Evolutionary conservation across 2,329 filamentous ascomycete species (phyloP).

Genomic region (Cercospora beticola): DNA sequence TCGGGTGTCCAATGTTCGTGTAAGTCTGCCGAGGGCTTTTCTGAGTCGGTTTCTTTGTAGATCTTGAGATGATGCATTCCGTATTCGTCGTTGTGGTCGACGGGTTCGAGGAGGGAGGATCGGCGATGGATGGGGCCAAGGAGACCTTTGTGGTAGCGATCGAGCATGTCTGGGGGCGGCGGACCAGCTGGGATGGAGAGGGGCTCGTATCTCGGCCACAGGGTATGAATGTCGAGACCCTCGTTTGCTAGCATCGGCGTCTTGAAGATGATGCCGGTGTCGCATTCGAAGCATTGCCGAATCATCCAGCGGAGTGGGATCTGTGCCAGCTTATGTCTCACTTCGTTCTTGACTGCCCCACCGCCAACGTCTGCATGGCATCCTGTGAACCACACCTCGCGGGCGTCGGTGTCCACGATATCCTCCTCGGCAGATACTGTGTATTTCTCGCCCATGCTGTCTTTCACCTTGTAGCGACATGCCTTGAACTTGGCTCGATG

Average conservation of each 20-base stretch:
- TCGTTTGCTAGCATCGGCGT: constrained; percentile 42
- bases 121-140: constrained; percentile 39
- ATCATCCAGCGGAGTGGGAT: constrained; percentile 53
- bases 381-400: constrained; percentile 49
- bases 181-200: constrained; percentile 36
- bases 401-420: constrained; percentile 22
- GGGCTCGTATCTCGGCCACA: constrained; percentile 44
- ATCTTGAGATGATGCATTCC: constrained; percentile 31
- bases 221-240: constrained; percentile 45
- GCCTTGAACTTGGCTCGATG: constrained; percentile 48
- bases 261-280: constrained; percentile 49
- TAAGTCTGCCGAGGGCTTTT: constrained; percentile 13
- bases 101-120: constrained; percentile 23
- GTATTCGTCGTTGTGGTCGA: constrained; percentile 24
- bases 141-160: constrained; percentile 38
- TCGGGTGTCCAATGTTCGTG: constrained; percentile 39
- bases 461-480: constrained; percentile 40
- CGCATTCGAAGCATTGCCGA: constrained; percentile 49
- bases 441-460: constrained; percentile 26
- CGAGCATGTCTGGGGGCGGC: constrained; percentile 40
- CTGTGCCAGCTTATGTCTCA: constrained; percentile 46
- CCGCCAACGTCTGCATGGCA: constrained; percentile 49
- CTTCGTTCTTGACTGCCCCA: constrained; percentile 45
- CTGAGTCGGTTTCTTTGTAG: constrained; percentile 14
- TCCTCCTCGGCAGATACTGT: constrained; percentile 22